Conservation (phyloP, 768 basidiomycete species). For the Termitomyces sp. region DNA sequence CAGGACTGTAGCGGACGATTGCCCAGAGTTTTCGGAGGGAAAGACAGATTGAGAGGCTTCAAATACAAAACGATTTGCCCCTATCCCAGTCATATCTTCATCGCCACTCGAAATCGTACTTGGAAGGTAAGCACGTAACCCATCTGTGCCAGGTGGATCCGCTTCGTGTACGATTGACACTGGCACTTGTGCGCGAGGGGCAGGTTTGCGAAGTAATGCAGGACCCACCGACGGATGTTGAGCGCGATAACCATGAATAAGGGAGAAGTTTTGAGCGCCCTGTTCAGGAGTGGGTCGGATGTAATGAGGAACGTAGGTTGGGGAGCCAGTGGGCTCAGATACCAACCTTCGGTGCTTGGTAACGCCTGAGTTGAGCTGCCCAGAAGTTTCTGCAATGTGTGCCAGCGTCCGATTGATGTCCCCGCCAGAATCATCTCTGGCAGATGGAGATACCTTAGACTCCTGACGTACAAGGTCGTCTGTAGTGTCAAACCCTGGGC, state of each 20-base stretch:
- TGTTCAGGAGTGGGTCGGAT: constrained; percentile 28
- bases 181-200: constrained; percentile 60
- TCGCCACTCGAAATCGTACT: constrained; percentile 48
- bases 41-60: constrained; percentile 31
- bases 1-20: background rate
- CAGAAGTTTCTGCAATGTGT: constrained; percentile 11
- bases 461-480: constrained; percentile 28
- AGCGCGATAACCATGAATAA: constrained; percentile 7
- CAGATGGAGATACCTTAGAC: constrained; percentile 25
- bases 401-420: constrained; percentile 20
- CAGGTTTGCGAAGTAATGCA: constrained; percentile 52
- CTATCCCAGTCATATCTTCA: constrained; percentile 68
- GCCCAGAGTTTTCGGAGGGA: constrained; percentile 17
- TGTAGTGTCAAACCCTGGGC: constrained; percentile 34
- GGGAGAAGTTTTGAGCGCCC: background rate
- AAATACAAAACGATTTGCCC: constrained; percentile 30
- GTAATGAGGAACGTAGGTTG: constrained; percentile 22
- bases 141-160: constrained; percentile 14
- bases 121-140: constrained; percentile 42
- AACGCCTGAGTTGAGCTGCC: constrained; percentile 11
- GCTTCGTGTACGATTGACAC: constrained; percentile 51
- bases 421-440: constrained; percentile 18
- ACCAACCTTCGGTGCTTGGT: constrained; percentile 32
- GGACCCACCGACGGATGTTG: constrained; percentile 17
- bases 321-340: constrained; percentile 26